Percentiles rank a stretch among this genome's conserved stretches.
Conservation (phyloP, 108 stramenopile species). For the Epithemia pelagica region DNA sequence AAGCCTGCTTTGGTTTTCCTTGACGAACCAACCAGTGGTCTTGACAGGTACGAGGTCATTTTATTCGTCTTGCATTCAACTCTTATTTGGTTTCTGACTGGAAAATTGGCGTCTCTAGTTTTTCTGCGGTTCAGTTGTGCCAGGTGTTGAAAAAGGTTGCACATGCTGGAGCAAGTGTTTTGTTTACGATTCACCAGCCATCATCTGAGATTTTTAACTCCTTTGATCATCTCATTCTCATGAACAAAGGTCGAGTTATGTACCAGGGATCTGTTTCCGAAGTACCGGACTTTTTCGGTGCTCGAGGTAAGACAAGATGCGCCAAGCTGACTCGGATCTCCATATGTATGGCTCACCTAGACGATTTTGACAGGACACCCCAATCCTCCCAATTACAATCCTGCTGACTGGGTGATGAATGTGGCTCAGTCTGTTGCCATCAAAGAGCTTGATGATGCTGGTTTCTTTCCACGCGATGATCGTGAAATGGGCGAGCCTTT, state of each 20-base stretch:
- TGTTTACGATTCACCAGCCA: slow-evolving; percentile 91
- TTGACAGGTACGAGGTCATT: no score
- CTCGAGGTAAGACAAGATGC: slow-evolving; percentile 12
- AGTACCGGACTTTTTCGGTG: slow-evolving; percentile 41
- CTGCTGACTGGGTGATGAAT: slow-evolving; percentile 76
- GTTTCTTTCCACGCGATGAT: slow-evolving; percentile 47
- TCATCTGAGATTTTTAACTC: slow-evolving; percentile 73
- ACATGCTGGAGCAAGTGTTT: slow-evolving; percentile 60
- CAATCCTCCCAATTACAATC: slow-evolving; percentile 65
- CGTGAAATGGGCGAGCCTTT: slow-evolving; percentile 29
- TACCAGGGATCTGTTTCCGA: slow-evolving; percentile 48
- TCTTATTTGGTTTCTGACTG: slow-evolving; percentile 36
- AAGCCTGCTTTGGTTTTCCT: slow-evolving; percentile 42
- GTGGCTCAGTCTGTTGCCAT: slow-evolving; percentile 43
- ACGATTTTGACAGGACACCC: slow-evolving; percentile 35
- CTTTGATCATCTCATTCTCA: slow-evolving; percentile 69
- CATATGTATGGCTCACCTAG: no score
- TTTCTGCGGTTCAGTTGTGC: slow-evolving; percentile 63
- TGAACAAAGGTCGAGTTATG: slow-evolving; percentile 73
- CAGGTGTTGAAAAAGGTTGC: slow-evolving; percentile 81
- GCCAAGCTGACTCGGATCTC: no score
- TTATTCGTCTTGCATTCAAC: not conserved
- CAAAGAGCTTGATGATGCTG: slow-evolving; percentile 30
- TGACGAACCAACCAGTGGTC: slow-evolving; percentile 20
- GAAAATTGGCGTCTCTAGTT: slow-evolving; percentile 72